phyloP scores from a whole-genome alignment of 2,329 filamentous ascomycete species.

The Penicillium polonicum region DNA sequence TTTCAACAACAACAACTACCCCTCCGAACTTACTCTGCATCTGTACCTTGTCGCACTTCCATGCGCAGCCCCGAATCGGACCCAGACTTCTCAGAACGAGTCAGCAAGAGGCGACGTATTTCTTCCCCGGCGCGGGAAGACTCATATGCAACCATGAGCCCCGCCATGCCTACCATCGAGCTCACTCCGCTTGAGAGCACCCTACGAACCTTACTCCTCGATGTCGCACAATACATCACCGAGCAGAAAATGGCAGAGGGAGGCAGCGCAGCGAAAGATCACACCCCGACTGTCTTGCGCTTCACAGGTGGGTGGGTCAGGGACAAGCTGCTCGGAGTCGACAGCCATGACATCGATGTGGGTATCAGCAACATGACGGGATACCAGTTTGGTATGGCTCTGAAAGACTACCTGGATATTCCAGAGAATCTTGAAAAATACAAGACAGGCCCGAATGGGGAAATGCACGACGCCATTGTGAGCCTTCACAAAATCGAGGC shows the following conservation, averaged over 20 bases:
- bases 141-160: conserved; percentile 26
- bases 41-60: conserved; percentile 17
- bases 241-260: conserved; percentile 42
- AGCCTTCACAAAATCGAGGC: conserved; percentile 83
- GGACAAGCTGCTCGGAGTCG: conserved; percentile 49
- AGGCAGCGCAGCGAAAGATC: conserved; percentile 20
- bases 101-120: conserved; percentile 36
- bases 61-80: conserved; percentile 29
- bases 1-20: conserved; percentile 15
- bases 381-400: conserved; percentile 45
- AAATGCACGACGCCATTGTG: conserved; percentile 65
- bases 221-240: conserved; percentile 70
- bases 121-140: conserved; percentile 26
- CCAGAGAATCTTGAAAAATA: conserved; percentile 43
- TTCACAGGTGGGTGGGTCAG: conserved; percentile 53
- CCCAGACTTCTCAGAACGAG: conserved; percentile 23
- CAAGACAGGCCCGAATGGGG: conserved; percentile 44
- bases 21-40: conserved; percentile 7
- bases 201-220: conserved; percentile 73
- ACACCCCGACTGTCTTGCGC: conserved; percentile 40
- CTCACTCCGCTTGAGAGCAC: conserved; percentile 71
- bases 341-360: conserved; percentile 51
- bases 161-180: conserved; percentile 43
- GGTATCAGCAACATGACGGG: conserved; percentile 52
- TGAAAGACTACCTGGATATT: conserved; percentile 46